Conservation (phyloP, 768 basidiomycete species). For the Mycena leptocephala region DNA sequence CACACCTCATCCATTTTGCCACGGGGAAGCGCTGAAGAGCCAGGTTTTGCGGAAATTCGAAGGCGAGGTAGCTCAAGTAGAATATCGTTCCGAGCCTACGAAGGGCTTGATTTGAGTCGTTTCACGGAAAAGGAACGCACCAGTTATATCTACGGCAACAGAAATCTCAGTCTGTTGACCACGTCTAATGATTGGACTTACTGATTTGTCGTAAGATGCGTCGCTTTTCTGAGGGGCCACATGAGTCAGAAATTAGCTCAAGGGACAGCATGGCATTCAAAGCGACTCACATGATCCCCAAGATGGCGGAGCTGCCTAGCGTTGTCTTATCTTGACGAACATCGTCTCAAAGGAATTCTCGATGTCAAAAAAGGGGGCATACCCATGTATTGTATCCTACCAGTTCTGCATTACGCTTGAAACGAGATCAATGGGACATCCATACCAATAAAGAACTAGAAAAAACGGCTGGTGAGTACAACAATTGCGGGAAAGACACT, state of each 20-base stretch:
- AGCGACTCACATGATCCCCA: conserved; percentile 77
- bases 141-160: conserved; percentile 8
- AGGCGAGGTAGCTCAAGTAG: conserved; percentile 83
- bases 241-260: no score
- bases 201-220: conserved; percentile 78
- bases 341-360: no score
- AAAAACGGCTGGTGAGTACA: neutral
- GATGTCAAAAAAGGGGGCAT: no score
- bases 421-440: no score
- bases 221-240: conserved; percentile 38
- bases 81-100: conserved; percentile 83
- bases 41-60: no score
- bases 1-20: conserved; percentile 88
- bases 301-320: conserved; percentile 75
- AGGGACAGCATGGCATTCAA: no score
- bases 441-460: conserved; percentile 5
- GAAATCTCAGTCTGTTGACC: neutral
- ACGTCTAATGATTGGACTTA: conserved; percentile 47
- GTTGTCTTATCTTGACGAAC: conserved; percentile 71
- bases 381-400: conserved; percentile 78
- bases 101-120: neutral
- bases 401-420: no score
- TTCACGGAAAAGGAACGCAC: neutral
- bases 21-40: conserved; percentile 83
- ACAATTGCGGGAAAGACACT: neutral